phyloP scores from a whole-genome alignment of 345 rosid species.

The Conringia planisiliqua region DNA sequence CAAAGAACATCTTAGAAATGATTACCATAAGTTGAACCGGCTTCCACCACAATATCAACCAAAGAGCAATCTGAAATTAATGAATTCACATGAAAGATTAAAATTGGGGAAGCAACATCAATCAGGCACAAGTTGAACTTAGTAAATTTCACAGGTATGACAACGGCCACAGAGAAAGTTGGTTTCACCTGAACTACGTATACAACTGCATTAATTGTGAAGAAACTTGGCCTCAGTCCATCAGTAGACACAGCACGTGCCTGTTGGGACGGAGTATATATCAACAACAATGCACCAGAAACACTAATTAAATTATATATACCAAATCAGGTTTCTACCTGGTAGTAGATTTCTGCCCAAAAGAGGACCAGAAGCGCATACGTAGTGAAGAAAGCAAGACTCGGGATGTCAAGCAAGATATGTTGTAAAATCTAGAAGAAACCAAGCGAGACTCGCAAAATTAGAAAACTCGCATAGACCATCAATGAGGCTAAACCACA shows the following conservation, averaged over 20 bases:
- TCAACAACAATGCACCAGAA: neutral
- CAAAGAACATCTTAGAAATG: slow-evolving; percentile 85
- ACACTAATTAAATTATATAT: neutral
- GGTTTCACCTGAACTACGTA: slow-evolving; percentile 74
- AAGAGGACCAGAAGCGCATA: slow-evolving; percentile 75
- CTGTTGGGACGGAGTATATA: slow-evolving; percentile 37
- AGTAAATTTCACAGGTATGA: no score
- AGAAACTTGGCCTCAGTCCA: slow-evolving; percentile 82
- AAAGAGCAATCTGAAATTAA: slow-evolving; percentile 59
- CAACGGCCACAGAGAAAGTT: no score
- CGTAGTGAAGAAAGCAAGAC: slow-evolving; percentile 72
- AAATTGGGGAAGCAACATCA: neutral
- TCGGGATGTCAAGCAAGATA: slow-evolving; percentile 70
- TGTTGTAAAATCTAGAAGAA: slow-evolving; percentile 62
- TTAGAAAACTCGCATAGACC: neutral
- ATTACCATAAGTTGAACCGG: slow-evolving; percentile 46
- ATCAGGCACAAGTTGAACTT: neutral
- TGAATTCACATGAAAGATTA: slow-evolving; percentile 14
- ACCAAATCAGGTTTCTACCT: slow-evolving; percentile 35
- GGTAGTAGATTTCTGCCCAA: slow-evolving; percentile 87
- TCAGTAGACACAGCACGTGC: slow-evolving; percentile 87
- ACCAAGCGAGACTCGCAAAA: neutral
- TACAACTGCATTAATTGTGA: slow-evolving; percentile 63
- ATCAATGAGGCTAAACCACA: neutral
- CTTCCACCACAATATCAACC: slow-evolving; percentile 84